Conservation (phyloP, 495 filamentous ascomycete species). For the Pyrenula aspistea region DNA sequence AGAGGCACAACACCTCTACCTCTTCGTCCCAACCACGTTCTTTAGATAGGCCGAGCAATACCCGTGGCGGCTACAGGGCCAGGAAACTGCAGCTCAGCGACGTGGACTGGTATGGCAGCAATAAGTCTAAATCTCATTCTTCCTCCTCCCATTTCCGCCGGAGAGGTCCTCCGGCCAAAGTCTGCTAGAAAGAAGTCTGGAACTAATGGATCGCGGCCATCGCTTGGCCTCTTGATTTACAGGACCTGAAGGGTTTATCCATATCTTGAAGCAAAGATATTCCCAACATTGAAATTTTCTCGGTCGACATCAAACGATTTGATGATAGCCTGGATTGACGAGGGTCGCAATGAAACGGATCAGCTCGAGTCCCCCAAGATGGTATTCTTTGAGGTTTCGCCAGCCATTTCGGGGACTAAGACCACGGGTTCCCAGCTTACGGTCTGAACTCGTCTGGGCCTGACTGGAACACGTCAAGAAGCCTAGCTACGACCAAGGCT, state of each 20-base stretch:
- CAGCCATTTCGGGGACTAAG: too few relatives aligned
- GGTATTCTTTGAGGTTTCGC: too few relatives aligned
- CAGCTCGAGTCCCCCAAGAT: too few relatives aligned
- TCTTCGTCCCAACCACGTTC: conserved; percentile 19
- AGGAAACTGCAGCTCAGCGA: conserved; percentile 91
- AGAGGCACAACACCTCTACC: conserved; percentile 25
- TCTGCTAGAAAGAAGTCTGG: background rate
- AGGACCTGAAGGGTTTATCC: background rate
- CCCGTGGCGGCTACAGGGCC: conserved; percentile 67
- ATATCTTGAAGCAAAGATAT: background rate
- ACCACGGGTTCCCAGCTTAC: too few relatives aligned
- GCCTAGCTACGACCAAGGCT: too few relatives aligned
- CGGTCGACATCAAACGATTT: too few relatives aligned
- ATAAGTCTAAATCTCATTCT: background rate
- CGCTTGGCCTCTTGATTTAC: background rate
- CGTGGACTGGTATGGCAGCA: conserved; percentile 84
- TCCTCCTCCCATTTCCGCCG: background rate
- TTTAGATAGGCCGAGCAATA: conserved; percentile 54
- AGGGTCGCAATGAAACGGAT: too few relatives aligned
- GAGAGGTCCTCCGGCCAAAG: background rate
- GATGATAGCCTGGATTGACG: too few relatives aligned
- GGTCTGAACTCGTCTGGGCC: too few relatives aligned
- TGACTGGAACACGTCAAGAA: too few relatives aligned
- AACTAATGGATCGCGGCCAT: background rate
- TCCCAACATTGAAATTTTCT: too few relatives aligned